phyloP scores from a whole-genome alignment of 2,329 filamentous ascomycete genomes.

The Colletotrichum tabaci region DNA sequence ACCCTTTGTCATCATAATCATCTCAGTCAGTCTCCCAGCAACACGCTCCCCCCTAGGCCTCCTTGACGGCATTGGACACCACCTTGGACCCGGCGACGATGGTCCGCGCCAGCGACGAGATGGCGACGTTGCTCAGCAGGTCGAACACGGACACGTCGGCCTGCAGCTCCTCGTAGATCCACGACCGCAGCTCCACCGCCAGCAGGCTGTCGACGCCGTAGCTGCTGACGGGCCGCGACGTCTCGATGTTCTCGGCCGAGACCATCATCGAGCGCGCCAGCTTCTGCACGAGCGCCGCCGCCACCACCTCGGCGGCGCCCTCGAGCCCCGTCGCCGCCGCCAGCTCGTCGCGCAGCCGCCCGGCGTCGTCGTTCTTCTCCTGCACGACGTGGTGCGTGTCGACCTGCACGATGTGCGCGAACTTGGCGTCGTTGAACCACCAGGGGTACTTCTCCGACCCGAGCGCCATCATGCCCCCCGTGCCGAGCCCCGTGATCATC shows the following conservation, averaged over 20 bases:
- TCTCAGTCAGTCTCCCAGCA: too few relatives aligned
- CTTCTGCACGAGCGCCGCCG: slow-evolving; percentile 29
- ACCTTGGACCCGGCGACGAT: too few relatives aligned
- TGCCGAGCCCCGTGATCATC: background rate
- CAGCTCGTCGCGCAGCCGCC: slow-evolving; percentile 32
- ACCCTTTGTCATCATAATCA: too few relatives aligned
- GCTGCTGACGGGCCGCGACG: slow-evolving; percentile 43
- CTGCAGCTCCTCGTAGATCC: slow-evolving; percentile 46
- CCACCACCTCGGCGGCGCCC: slow-evolving; percentile 26
- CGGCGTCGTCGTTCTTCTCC: background rate
- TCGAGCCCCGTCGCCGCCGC: slow-evolving; percentile 23
- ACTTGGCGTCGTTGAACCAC: background rate
- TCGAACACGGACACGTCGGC: slow-evolving; percentile 48
- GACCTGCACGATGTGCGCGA: too few relatives aligned
- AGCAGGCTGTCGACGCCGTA: slow-evolving; percentile 50
- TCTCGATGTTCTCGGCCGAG: slow-evolving; percentile 38
- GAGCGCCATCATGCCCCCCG: slow-evolving; percentile 29
- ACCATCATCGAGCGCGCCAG: slow-evolving; percentile 41
- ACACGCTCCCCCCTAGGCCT: too few relatives aligned
- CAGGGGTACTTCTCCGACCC: slow-evolving; percentile 1
- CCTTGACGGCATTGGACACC: too few relatives aligned
- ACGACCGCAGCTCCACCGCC: slow-evolving; percentile 47
- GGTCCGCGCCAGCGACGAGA: too few relatives aligned
- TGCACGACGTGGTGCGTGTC: too few relatives aligned
- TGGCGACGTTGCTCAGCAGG: slow-evolving; percentile 40